A percentile compares a stretch with the other conserved stretches of the same genome.
Conservation (phyloP, 352 stramenopile species). For the Phytopythium montanum region DNA sequence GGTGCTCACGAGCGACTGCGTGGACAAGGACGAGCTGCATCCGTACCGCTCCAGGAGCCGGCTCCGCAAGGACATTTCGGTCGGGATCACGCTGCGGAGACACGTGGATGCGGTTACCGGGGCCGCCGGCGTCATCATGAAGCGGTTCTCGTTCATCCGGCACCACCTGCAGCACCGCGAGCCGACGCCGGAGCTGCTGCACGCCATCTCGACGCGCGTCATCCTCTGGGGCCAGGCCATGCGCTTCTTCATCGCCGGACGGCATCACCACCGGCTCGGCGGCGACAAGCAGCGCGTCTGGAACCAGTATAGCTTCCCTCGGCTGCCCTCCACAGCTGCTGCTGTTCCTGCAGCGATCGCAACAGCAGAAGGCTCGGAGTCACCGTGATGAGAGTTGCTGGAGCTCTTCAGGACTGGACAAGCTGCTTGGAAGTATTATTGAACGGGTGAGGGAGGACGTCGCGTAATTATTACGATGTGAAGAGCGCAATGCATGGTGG, state of each 20-base stretch:
- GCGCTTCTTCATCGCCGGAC: slow-evolving; percentile 43
- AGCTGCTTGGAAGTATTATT: too few relatives aligned
- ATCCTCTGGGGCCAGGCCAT: slow-evolving; percentile 65
- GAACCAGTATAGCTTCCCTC: slow-evolving; percentile 36
- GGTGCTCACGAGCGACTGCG: slow-evolving; percentile 49
- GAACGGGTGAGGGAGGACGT: too few relatives aligned
- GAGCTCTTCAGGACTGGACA: background rate
- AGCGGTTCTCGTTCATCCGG: slow-evolving; percentile 67
- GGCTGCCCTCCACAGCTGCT: background rate
- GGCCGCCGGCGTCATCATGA: slow-evolving; percentile 44
- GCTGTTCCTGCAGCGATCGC: background rate
- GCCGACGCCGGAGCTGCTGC: slow-evolving; percentile 42
- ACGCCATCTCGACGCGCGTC: slow-evolving; percentile 59
- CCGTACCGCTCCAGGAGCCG: slow-evolving; percentile 38
- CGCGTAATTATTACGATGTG: too few relatives aligned
- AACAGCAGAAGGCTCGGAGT: background rate
- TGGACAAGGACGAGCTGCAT: slow-evolving; percentile 61
- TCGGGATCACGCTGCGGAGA: slow-evolving; percentile 44
- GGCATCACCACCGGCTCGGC: slow-evolving; percentile 14
- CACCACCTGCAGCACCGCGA: slow-evolving; percentile 46
- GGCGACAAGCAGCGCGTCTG: slow-evolving; percentile 25
- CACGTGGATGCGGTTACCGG: slow-evolving; percentile 29
- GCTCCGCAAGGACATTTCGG: slow-evolving; percentile 55
- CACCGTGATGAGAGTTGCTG: background rate
- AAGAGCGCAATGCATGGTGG: too few relatives aligned